phyloP scores from a whole-genome alignment of 371 early-diverging fungal species.

The Mucor sp. region DNA sequence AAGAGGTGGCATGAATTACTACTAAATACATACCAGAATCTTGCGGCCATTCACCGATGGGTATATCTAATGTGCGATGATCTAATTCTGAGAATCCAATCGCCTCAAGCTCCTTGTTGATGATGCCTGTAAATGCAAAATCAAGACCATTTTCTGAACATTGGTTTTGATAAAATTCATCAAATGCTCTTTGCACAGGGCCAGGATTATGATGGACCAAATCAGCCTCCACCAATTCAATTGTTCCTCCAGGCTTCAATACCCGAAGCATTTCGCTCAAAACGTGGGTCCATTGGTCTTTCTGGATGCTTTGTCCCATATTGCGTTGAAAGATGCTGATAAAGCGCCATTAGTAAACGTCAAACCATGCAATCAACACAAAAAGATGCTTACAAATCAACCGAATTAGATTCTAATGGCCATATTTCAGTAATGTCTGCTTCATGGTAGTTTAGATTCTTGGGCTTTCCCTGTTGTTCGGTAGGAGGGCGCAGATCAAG shows the following conservation, averaged over 20 bases:
- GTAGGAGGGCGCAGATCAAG: conserved; percentile 51
- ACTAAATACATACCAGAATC: conserved; percentile 30
- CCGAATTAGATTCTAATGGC: conserved; percentile 38
- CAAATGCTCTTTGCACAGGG: conserved; percentile 49
- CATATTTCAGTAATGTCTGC: conserved; percentile 40
- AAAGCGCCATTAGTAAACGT: neutral
- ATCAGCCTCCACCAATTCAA: conserved; percentile 48
- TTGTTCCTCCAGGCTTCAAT: conserved; percentile 44
- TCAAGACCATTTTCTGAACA: conserved; percentile 37
- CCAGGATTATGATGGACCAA: conserved; percentile 51
- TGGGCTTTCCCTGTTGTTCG: conserved; percentile 35
- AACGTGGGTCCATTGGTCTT: conserved; percentile 41
- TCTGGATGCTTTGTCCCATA: conserved; percentile 39
- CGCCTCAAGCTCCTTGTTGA: conserved; percentile 22
- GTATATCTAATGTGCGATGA: conserved; percentile 40
- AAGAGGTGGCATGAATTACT: neutral
- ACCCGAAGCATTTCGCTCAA: conserved; percentile 42
- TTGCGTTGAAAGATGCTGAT: conserved; percentile 46
- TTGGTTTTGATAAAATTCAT: conserved; percentile 38
- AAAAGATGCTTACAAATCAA: conserved; percentile 42
- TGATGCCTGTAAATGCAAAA: conserved; percentile 31
- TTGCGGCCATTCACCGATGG: conserved; percentile 53
- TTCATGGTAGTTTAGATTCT: conserved; percentile 38
- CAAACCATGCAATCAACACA: neutral
- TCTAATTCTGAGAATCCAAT: conserved; percentile 31